Percentiles rank a stretch among this genome's conserved stretches.
These are phyloP conservation scores for Ampelomyces quisqualis DNA, from an alignment of 2,329 filamentous ascomycete genomes.

Conservation along the genomic window DNA sequence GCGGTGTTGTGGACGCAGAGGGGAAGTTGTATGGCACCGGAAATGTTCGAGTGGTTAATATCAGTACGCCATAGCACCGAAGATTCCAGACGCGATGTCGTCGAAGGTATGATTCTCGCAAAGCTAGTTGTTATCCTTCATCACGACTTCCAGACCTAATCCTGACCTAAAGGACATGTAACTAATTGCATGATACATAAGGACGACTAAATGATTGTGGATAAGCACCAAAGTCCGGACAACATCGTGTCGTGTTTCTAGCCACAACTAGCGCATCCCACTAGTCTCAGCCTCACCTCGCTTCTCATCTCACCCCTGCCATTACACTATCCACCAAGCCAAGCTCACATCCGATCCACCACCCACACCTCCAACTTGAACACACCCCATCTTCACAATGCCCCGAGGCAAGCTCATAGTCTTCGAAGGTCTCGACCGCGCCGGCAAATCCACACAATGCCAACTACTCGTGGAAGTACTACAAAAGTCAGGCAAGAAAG, in stretches of 20 bases:
- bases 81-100: slow-evolving; percentile 31
- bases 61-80: slow-evolving; percentile 44
- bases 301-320: too few relatives aligned
- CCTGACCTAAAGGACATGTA: too few relatives aligned
- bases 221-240: too few relatives aligned
- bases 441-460: slow-evolving; percentile 91
- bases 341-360: too few relatives aligned
- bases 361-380: too few relatives aligned
- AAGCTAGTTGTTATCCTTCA: slow-evolving; percentile 2
- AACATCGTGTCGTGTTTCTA: too few relatives aligned
- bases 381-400: too few relatives aligned
- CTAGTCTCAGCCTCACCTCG: too few relatives aligned
- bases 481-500: slow-evolving; percentile 51
- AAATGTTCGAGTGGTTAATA: slow-evolving; percentile 43
- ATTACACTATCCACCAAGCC: too few relatives aligned
- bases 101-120: neutral
- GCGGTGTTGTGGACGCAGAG: slow-evolving; percentile 39
- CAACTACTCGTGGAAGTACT: slow-evolving; percentile 62
- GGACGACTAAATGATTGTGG: too few relatives aligned
- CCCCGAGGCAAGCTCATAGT: slow-evolving; percentile 73
- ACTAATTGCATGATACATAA: too few relatives aligned
- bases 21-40: slow-evolving; percentile 37
- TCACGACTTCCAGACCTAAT: slow-evolving; percentile 2
- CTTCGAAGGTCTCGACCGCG: slow-evolving; percentile 84
- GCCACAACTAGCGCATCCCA: too few relatives aligned